Percentiles rank a stretch among this genome's conserved stretches.
Conservation (phyloP, 176 grass and related monocot species). For the Rhynchospora pubera region DNA sequence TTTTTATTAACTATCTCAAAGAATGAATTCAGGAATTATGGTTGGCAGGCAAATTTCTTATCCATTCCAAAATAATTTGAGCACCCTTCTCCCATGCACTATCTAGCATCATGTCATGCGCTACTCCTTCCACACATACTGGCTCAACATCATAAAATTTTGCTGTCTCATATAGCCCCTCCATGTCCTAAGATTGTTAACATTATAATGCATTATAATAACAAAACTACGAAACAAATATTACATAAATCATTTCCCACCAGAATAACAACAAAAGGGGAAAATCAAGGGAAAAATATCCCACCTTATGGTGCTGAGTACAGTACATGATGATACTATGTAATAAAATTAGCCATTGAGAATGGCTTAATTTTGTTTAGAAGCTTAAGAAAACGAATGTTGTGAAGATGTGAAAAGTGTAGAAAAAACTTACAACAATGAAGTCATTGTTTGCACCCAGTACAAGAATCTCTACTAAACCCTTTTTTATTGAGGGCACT, state of each 20-base stretch:
- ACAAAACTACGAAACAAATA: background rate
- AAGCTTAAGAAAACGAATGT: background rate
- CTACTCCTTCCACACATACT: conserved; percentile 54
- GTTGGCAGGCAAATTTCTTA: conserved; percentile 25
- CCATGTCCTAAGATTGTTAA: conserved; percentile 42
- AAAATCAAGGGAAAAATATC: background rate
- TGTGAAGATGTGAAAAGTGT: background rate
- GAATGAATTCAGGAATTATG: background rate
- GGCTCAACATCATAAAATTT: conserved; percentile 60
- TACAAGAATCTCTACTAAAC: conserved; percentile 46
- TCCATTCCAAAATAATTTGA: conserved; percentile 55
- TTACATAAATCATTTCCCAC: background rate
- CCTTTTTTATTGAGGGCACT: conserved; percentile 42
- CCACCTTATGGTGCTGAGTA: background rate
- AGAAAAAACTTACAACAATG: conserved; percentile 67
- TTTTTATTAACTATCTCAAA: background rate
- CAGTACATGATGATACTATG: background rate
- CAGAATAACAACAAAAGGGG: background rate
- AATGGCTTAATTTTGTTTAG: background rate
- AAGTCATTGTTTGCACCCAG: conserved; percentile 79
- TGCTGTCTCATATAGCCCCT: conserved; percentile 71
- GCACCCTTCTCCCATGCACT: conserved; percentile 76
- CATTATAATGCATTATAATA: background rate
- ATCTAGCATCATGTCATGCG: conserved; percentile 95
- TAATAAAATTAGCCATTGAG: background rate